Percentiles rank a stretch among this genome's conserved stretches.
Evolutionary conservation across 2,329 filamentous ascomycete genomes (phyloP).

Genomic region (Peltaster fructicola): DNA sequence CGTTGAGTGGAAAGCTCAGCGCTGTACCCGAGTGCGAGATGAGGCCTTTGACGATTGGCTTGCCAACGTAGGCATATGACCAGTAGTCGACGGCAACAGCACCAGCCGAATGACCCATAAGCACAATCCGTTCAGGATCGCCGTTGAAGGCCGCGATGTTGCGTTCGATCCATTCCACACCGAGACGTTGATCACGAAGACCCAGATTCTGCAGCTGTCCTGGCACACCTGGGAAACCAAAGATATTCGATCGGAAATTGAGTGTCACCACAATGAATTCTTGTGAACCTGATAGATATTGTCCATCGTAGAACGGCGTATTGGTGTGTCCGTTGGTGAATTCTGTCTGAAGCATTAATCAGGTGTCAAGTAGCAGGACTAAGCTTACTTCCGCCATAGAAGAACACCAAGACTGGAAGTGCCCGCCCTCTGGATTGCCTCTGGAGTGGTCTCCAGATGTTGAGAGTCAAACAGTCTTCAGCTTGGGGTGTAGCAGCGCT

Average conservation of each 20-base stretch:
- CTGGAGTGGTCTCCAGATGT: constrained; percentile 19
- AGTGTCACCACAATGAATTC: constrained; percentile 26
- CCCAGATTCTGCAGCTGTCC: constrained; percentile 28
- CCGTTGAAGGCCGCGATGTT: constrained; percentile 37
- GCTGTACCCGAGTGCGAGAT: constrained; percentile 23
- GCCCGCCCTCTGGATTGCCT: too few relatives aligned
- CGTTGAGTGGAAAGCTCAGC: constrained; percentile 28
- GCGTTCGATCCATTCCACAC: constrained; percentile 33
- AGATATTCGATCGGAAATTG: constrained; percentile 27
- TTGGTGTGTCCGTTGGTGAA: constrained; percentile 21
- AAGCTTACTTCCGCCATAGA: constrained; percentile 23
- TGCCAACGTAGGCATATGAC: constrained; percentile 17
- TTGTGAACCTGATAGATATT: constrained; percentile 19
- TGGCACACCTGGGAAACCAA: constrained; percentile 23
- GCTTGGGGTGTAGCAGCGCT: constrained; percentile 3
- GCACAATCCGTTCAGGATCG: constrained; percentile 12
- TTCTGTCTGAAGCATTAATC: constrained; percentile 8
- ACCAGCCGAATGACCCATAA: constrained; percentile 16
- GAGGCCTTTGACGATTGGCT: constrained; percentile 22
- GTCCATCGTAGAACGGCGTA: constrained; percentile 21
- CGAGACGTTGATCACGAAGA: constrained; percentile 35
- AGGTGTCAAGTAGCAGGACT: not conserved
- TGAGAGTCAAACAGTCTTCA: constrained; percentile 21
- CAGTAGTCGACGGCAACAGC: constrained; percentile 15
- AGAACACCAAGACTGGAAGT: constrained; percentile 25